Evolutionary conservation across 495 filamentous ascomycete species (phyloP).

Genomic region (Podospora tetraspora): DNA sequence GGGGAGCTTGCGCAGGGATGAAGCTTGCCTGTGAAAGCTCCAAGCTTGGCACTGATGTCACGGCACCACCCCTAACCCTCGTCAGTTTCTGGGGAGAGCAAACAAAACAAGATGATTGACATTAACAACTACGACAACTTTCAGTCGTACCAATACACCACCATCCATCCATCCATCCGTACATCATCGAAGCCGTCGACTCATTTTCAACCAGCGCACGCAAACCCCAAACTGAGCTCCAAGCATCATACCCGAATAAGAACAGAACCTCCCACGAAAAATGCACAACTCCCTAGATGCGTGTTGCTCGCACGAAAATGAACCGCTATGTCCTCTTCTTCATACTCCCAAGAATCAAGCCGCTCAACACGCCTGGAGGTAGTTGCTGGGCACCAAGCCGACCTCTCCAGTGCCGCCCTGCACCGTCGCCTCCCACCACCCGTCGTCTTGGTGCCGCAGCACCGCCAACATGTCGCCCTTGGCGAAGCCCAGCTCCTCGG

Average conservation of each 20-base stretch:
- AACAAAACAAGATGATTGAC: neutral
- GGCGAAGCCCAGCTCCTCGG: constrained; percentile 86
- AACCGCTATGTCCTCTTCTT: neutral
- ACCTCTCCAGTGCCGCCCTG: constrained; percentile 65
- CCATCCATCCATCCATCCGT: neutral
- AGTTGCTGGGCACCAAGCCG: constrained; percentile 95
- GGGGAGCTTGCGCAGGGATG: neutral
- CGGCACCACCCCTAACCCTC: neutral
- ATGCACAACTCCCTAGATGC: neutral
- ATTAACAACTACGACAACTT: neutral
- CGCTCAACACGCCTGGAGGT: constrained; percentile 67
- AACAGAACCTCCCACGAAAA: neutral
- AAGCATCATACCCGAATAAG: neutral
- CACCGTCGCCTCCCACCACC: constrained; percentile 99
- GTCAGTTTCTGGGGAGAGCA: no score
- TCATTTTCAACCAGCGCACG: neutral
- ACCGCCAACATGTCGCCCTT: constrained; percentile 92
- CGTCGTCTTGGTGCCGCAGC: constrained; percentile 90
- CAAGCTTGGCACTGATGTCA: constrained; percentile 11
- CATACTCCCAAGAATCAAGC: neutral
- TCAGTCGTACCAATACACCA: neutral
- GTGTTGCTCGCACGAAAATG: neutral
- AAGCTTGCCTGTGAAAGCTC: constrained; percentile 8
- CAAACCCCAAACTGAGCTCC: neutral
- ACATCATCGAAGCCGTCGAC: neutral